Conservation (phyloP, 495 filamentous ascomycete genomes). For the Bacidia gigantensis region DNA sequence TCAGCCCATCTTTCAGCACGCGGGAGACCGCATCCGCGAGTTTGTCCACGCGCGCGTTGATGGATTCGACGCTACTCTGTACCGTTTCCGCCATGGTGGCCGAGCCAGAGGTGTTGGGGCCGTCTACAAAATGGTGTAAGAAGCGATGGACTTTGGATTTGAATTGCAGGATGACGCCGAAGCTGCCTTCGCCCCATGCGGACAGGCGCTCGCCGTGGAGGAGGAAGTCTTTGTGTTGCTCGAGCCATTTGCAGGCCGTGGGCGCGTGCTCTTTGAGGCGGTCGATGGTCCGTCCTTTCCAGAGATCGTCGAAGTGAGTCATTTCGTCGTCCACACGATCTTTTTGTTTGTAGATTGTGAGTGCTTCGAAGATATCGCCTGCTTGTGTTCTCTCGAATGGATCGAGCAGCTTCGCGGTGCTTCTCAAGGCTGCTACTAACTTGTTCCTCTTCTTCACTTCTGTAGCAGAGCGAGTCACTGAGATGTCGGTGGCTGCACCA, state of each 20-base stretch:
- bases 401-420: background rate
- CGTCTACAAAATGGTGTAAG: background rate
- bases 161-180: background rate
- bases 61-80: background rate
- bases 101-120: background rate
- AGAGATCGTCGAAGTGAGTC: background rate
- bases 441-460: background rate
- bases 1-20: background rate
- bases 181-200: background rate
- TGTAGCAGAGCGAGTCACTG: background rate
- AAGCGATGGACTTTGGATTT: background rate
- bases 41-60: background rate
- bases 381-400: background rate
- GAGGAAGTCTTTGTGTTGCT: background rate
- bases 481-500: background rate
- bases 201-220: background rate
- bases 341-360: background rate
- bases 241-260: background rate
- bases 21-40: background rate
- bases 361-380: background rate
- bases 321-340: no score
- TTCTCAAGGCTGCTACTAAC: no score
- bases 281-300: background rate
- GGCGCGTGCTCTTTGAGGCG: background rate
- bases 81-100: background rate